phyloP scores from a whole-genome alignment of 768 basidiomycete genomes.

The Strobilomyces confusus region DNA sequence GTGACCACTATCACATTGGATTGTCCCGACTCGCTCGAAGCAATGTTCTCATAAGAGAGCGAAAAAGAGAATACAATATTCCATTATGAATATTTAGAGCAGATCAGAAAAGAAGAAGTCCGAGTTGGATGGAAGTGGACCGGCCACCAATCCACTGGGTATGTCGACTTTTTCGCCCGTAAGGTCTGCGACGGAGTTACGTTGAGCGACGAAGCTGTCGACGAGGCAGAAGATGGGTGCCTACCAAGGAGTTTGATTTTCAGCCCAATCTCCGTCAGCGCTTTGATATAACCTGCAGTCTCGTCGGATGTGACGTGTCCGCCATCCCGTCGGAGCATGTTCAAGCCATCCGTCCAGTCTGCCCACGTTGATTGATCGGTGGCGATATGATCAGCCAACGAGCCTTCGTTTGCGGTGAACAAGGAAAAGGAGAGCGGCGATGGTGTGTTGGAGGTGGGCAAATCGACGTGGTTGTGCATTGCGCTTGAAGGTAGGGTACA shows the following conservation, averaged over 20 bases:
- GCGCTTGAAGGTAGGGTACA: conserved; percentile 67
- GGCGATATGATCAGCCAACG: conserved; percentile 75
- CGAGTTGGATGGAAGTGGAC: conserved; percentile 71
- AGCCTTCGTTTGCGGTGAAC: conserved; percentile 63
- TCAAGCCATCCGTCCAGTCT: conserved; percentile 93
- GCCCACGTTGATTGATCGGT: conserved; percentile 78
- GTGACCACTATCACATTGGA: conserved; percentile 10
- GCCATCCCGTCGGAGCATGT: conserved; percentile 78
- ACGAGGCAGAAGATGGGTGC: conserved; percentile 20
- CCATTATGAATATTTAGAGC: conserved; percentile 21
- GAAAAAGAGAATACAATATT: conserved; percentile 6
- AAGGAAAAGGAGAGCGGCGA: conserved; percentile 78
- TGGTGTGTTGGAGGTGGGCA: conserved; percentile 51
- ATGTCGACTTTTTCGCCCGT: conserved; percentile 89
- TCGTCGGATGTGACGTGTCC: conserved; percentile 82
- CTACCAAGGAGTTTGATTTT: conserved; percentile 86
- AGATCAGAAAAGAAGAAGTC: conserved; percentile 86
- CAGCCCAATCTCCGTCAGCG: conserved; percentile 85
- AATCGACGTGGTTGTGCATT: conserved; percentile 55
- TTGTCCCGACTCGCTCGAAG: background rate
- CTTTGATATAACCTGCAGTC: conserved; percentile 81
- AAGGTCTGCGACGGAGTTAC: conserved; percentile 52
- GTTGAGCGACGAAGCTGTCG: background rate
- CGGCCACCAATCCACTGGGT: conserved; percentile 72
- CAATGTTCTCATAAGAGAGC: background rate